Conservation (phyloP, 1,139 yeast species). For the Saccharomyces uvarum region DNA sequence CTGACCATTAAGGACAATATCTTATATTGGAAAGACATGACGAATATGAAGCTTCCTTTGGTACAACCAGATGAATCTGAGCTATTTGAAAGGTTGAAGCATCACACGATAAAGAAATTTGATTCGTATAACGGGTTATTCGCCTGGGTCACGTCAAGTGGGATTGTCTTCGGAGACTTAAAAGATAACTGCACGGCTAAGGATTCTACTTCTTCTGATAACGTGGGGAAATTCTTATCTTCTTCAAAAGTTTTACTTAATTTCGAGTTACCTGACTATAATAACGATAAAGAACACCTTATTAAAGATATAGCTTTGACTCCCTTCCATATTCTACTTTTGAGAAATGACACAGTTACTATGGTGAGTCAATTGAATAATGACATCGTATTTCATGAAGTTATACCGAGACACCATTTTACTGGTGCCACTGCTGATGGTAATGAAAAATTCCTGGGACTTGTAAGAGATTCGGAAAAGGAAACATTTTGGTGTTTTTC, state of each 20-base stretch:
- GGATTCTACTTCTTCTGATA: conserved; percentile 4
- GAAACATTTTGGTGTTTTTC: conserved; percentile 59
- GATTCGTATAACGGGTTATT: conserved; percentile 28
- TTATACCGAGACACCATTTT: conserved; percentile 30
- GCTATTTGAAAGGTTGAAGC: conserved; percentile 32
- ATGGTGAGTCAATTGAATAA: conserved; percentile 47
- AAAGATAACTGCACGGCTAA: conserved; percentile 5
- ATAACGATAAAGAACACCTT: conserved; percentile 29
- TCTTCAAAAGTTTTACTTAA: conserved; percentile 37
- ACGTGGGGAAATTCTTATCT: conserved; percentile 17
- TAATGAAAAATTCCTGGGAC: conserved; percentile 44
- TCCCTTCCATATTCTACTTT: conserved; percentile 45
- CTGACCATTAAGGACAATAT: neutral
- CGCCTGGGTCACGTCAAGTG: conserved; percentile 43
- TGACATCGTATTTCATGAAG: conserved; percentile 38
- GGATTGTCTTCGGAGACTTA: conserved; percentile 38
- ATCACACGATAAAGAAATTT: conserved; percentile 31
- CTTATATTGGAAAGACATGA: neutral
- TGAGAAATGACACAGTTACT: conserved; percentile 38
- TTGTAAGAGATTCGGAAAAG: conserved; percentile 49
- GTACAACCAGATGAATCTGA: conserved; percentile 31
- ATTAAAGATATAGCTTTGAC: conserved; percentile 41
- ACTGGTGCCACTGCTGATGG: neutral
- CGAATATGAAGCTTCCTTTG: neutral
- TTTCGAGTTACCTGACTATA: conserved; percentile 28